Evolutionary conservation across 192 early-diverging fungal species (phyloP), one percentile per base, ranked within the genome.

Genomic region (Ambispora gerdemannii): DNA sequence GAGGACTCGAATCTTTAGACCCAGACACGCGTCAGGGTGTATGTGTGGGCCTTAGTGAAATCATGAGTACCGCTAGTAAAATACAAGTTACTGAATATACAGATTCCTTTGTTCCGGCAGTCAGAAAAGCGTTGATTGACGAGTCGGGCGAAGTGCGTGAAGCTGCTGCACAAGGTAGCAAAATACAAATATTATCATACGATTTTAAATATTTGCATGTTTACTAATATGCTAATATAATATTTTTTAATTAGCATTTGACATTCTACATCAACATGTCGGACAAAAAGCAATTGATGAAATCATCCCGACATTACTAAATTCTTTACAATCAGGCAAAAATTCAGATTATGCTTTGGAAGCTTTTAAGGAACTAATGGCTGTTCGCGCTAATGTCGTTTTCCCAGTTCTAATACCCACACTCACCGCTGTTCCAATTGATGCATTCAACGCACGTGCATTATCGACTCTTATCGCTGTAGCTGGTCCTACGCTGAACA

Each of bases 381-480:
- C 93, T 15, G 93, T 98, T 49, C 91, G 94, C n/a, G 91, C 92
- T 64, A 91, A 92, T 70, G 93, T 95, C 3, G 97, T 99, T 7
- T 97, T 99, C 92, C 97, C 97, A 7, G 95, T 96, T 32, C 83
- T 99, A 58, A 95, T 99, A 63, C 97, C 97, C 2, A 97, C 93
- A 4, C 84, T 99, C 59, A 89, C 94, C n/a, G 71, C 87, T 19
- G 82, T 82, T 28, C 96, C 96, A 19, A 93, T 99, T 49, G 88
- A 87, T 36, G 82, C 84, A n/a, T 95, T 96, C 78, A 94, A 97
- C 72, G 96, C 95, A 20, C 90, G 89, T 20, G 94, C 95, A 6
- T 77, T 99, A 63, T 88, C 87, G 2, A 91, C 93, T 13, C 75
- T 99, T 28, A 91, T 98, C 28, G 88, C 91, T 24, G 97, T 98